Percentiles rank a stretch among this genome's conserved stretches.
phyloP scores from a whole-genome alignment of 1,139 yeast species.

The Hansenula sp. region DNA sequence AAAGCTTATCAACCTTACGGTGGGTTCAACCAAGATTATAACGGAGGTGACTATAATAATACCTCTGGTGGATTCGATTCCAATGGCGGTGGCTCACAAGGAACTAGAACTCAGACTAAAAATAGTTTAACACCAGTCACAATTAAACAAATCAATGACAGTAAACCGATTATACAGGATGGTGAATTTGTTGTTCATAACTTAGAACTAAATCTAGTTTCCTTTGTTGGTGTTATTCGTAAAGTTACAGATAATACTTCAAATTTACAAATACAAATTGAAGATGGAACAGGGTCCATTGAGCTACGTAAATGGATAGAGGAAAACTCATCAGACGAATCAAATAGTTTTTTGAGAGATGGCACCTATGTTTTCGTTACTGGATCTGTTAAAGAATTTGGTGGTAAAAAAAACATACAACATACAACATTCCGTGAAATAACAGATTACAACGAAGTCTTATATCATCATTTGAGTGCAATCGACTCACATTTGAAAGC shows the following conservation, averaged over 20 bases:
- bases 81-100: constrained; percentile 15
- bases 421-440: constrained; percentile 59
- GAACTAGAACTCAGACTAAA: constrained; percentile 19
- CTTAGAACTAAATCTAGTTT: constrained; percentile 54
- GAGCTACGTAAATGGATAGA: constrained; percentile 72
- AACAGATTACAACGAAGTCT: constrained; percentile 68
- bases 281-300: constrained; percentile 82
- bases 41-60: constrained; percentile 15
- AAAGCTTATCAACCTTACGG: constrained; percentile 23
- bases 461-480: constrained; percentile 75
- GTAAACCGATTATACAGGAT: constrained; percentile 66
- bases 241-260: constrained; percentile 54
- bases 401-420: constrained; percentile 62
- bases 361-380: constrained; percentile 65
- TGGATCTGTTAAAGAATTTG: constrained; percentile 71
- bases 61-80: constrained; percentile 27
- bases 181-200: constrained; percentile 71
- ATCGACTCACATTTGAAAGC: constrained; percentile 49
- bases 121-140: constrained; percentile 72
- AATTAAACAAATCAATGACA: constrained; percentile 70
- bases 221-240: constrained; percentile 65
- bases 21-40: constrained; percentile 16
- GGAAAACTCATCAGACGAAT: constrained; percentile 34
- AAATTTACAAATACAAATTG: constrained; percentile 52
- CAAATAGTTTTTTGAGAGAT: constrained; percentile 28